Evolutionary conservation across 2,329 filamentous ascomycete species (phyloP).

Genomic region (Xylaria sp.): DNA sequence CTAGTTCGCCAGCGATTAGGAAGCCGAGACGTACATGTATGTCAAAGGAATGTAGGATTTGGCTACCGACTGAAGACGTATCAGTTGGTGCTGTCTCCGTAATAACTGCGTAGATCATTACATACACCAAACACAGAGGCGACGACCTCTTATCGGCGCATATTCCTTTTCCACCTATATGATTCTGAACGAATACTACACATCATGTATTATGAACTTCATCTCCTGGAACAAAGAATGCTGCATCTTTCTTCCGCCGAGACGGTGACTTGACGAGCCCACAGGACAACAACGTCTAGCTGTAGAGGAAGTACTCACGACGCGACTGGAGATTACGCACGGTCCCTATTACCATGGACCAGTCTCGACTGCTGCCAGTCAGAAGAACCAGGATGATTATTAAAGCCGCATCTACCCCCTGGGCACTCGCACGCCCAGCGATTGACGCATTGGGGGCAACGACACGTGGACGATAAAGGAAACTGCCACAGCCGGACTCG

Average conservation of each 20-base stretch:
- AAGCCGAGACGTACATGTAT: neutral
- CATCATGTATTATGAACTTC: conserved; percentile 27
- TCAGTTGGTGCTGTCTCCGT: too few species aligned
- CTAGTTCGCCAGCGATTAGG: conserved; percentile 1
- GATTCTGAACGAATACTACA: conserved; percentile 23
- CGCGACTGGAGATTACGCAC: conserved; percentile 26
- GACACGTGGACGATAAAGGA: conserved; percentile 26
- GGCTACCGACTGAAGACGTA: neutral
- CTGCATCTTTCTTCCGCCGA: conserved; percentile 27
- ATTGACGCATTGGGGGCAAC: conserved; percentile 23
- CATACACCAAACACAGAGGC: conserved; percentile 4
- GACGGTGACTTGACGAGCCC: conserved; percentile 16
- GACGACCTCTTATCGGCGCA: neutral
- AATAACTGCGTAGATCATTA: neutral
- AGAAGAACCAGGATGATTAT: too few species aligned
- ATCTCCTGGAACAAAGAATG: conserved; percentile 33
- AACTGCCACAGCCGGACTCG: conserved; percentile 21
- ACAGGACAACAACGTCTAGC: conserved; percentile 10
- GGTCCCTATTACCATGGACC: too few species aligned
- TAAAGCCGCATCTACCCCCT: conserved; percentile 2
- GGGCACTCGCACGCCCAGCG: neutral
- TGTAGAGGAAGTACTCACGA: conserved; percentile 18
- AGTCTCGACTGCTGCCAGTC: neutral
- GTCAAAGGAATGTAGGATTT: neutral
- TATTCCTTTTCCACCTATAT: neutral